Evolutionary conservation across 2,329 filamentous ascomycete species (phyloP).

Genomic region (Hymenoscyphus repandus): DNA sequence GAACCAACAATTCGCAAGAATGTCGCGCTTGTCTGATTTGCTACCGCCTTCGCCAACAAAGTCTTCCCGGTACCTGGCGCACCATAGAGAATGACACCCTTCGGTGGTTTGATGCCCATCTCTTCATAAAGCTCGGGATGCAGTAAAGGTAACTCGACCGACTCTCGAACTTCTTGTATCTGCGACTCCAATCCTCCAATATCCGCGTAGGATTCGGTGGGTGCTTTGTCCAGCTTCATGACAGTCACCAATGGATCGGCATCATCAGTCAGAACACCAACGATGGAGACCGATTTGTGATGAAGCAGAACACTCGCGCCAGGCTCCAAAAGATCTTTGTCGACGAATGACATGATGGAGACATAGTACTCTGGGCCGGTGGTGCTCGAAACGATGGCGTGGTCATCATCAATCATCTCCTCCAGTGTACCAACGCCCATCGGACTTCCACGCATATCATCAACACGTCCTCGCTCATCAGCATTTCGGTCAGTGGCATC

Average conservation of each 20-base stretch:
- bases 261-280: slow-evolving; percentile 94
- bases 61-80: slow-evolving; percentile 97
- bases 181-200: slow-evolving; percentile 94
- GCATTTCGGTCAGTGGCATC: slow-evolving; percentile 82
- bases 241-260: slow-evolving; percentile 92
- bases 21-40: slow-evolving; percentile 97
- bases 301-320: slow-evolving; percentile 93
- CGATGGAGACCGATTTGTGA: slow-evolving; percentile 96
- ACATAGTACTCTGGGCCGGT: slow-evolving; percentile 99
- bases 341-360: slow-evolving; percentile 99
- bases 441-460: slow-evolving; percentile 96
- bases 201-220: slow-evolving; percentile 96
- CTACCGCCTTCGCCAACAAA: slow-evolving; percentile 90
- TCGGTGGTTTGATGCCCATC: slow-evolving; percentile 99
- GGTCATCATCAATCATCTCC: slow-evolving; percentile 98
- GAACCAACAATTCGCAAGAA: slow-evolving; percentile 96
- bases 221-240: slow-evolving; percentile 99
- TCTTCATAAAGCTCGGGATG: slow-evolving; percentile 98
- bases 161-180: slow-evolving; percentile 97
- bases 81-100: slow-evolving; percentile 98
- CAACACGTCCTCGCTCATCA: slow-evolving; percentile 88
- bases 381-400: slow-evolving; percentile 95
- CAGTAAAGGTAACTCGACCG: slow-evolving; percentile 88
- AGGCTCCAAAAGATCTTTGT: slow-evolving; percentile 95
- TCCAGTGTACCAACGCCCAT: slow-evolving; percentile 98